phyloP scores from a whole-genome alignment of 306 rosid species.

The Medicago lupulina region DNA sequence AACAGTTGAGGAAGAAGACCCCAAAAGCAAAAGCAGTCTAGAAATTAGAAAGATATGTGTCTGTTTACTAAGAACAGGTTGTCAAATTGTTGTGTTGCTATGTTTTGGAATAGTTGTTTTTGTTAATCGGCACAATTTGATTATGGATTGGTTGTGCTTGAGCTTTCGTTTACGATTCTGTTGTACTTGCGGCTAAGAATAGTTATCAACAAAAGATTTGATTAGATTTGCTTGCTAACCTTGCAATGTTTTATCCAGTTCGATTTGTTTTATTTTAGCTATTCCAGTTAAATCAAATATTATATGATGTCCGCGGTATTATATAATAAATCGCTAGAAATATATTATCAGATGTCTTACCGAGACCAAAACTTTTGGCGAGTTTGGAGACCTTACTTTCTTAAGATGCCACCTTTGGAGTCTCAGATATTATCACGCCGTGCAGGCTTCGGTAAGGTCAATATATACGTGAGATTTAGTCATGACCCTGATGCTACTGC shows the following conservation, averaged over 20 bases:
- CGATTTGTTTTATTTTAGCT: conserved; percentile 9
- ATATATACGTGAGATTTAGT: background rate
- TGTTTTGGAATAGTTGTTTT: conserved; percentile 37
- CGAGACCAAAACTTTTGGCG: background rate
- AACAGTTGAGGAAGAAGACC: conserved; percentile 71
- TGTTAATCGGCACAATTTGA: conserved; percentile 34
- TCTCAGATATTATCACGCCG: background rate
- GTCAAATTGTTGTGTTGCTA: conserved; percentile 39
- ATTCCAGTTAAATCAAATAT: background rate
- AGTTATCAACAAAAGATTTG: conserved; percentile 20
- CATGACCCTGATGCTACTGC: background rate
- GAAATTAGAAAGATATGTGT: conserved; percentile 41
- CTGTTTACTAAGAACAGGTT: conserved; percentile 27
- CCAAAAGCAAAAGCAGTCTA: conserved; percentile 75
- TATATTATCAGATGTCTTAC: too few relatives aligned
- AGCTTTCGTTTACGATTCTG: conserved; percentile 15
- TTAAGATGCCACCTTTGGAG: background rate
- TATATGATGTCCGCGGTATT: background rate
- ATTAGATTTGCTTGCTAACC: conserved; percentile 33
- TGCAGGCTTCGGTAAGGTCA: background rate
- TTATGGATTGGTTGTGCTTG: conserved; percentile 26
- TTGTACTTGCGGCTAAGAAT: conserved; percentile 27
- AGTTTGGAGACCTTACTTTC: background rate
- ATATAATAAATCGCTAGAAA: too few relatives aligned
- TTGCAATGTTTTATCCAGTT: conserved; percentile 16